Evolutionary conservation across 1,284 basidiomycete genomes (phyloP).

Genomic region (Mycena sp.): DNA sequence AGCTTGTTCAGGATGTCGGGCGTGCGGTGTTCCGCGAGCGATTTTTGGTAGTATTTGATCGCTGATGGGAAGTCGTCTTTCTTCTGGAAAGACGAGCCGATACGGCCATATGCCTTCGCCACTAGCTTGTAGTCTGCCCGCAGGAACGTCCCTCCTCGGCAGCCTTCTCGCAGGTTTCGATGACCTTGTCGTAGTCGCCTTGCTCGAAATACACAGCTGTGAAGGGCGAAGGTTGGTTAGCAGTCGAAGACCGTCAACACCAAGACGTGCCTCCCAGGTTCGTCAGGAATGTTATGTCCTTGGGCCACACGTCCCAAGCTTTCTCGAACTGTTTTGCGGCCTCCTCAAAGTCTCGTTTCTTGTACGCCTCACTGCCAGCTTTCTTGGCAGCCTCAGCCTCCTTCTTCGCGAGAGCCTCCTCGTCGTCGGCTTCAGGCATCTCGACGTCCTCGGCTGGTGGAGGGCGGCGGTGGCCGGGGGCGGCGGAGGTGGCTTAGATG

Average conservation of each 20-base stretch:
- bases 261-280: conserved; percentile 80
- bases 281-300: conserved; percentile 94
- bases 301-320: conserved; percentile 94
- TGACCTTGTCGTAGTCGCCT: conserved; percentile 90
- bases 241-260: neutral
- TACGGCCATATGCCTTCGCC: conserved; percentile 90
- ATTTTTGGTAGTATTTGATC: conserved; percentile 91
- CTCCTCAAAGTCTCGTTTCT: conserved; percentile 82
- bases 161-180: conserved; percentile 94
- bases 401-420: conserved; percentile 75
- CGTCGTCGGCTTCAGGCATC: conserved; percentile 66
- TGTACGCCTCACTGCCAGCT: conserved; percentile 86
- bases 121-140: conserved; percentile 85
- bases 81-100: conserved; percentile 88
- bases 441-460: conserved; percentile 66
- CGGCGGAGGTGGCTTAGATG: conserved; percentile 47
- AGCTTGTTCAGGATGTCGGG: conserved; percentile 94
- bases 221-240: conserved; percentile 12
- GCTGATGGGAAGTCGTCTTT: conserved; percentile 83
- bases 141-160: conserved; percentile 90
- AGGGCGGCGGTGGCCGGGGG: conserved; percentile 46
- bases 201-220: conserved; percentile 94
- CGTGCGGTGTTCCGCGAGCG: conserved; percentile 96
- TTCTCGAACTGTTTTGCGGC: conserved; percentile 81
- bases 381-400: conserved; percentile 83